Base-by-base conservation (phyloP, 2,329 filamentous ascomycete species). In the Fusarium ramigenum region DNA sequence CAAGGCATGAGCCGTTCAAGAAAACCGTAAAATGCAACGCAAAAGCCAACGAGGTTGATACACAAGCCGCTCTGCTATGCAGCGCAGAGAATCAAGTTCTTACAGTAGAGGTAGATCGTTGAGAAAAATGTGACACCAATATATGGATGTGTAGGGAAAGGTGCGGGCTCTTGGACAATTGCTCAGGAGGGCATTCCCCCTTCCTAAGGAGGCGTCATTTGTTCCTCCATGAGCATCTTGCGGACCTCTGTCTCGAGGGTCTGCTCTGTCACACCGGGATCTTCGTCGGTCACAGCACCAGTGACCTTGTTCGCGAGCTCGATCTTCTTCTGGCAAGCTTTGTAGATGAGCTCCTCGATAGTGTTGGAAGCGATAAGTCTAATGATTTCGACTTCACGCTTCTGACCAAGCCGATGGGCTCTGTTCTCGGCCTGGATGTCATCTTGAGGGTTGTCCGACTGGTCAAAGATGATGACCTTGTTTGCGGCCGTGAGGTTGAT, bases 401-500 rank as follows among this genome's bases (percentile, higher is more conserved):
- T 95, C 85, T 99, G 96, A 0, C 96, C 96, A 14, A 99, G 93
- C 19, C 96, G 92, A 83, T 99, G 96, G 1, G 96, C 96, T 23
- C 96, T 92, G 81, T 99, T 98, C 85, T 98, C 96, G 0, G 96
- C 96, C 81, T 99, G 96, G n/a, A 97, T 91, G 79, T 99, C 96
- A 76, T 98, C 96, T 80, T 99, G 96, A 0, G 96, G 96, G 77
- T 99, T 99, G 84, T 98, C 97, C n/a, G 92, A 94, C 72, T 93
- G 93, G 82, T 99, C 96, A 80, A 98, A 98, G 78, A 99, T 96
- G 82, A 99, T 90, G 76, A 99, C 96, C 83, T 98, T 98, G 85
- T 98, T 98, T 9, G 96, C 96, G 40, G 93, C 93, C 12, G 96
- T 96, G 61, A 99, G 84, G 82, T 99, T 99, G 84, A 99, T 97